Conservation (phyloP, 2,329 filamentous ascomycete species). For the Sordariomycetes sp. region DNA sequence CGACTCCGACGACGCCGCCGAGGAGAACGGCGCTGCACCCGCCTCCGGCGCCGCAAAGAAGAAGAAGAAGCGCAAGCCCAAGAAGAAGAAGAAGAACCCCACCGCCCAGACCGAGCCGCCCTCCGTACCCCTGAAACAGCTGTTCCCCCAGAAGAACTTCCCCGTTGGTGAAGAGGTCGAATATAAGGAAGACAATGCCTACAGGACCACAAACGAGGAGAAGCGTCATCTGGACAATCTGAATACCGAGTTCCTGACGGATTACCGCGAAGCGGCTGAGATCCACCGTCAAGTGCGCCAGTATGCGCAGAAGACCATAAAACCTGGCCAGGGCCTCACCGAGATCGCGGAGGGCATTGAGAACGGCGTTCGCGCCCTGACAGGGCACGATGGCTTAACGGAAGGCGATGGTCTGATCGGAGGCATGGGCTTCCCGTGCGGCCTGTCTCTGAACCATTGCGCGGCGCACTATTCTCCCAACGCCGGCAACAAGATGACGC, state of each 20-base stretch:
- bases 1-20: conserved; percentile 44
- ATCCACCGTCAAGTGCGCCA: conserved; percentile 82
- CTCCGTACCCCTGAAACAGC: conserved; percentile 57
- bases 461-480: conserved; percentile 85
- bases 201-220: conserved; percentile 73
- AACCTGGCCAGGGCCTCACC: conserved; percentile 70
- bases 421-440: conserved; percentile 81
- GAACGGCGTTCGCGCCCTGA: conserved; percentile 66
- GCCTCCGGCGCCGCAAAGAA: conserved; percentile 27
- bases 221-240: conserved; percentile 75
- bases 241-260: conserved; percentile 69
- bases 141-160: conserved; percentile 65
- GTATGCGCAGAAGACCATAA: conserved; percentile 72
- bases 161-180: conserved; percentile 71
- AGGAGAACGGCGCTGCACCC: conserved; percentile 26
- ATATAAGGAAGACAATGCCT: conserved; percentile 67
- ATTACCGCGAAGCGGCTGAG: conserved; percentile 80
- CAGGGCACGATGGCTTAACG: conserved; percentile 66
- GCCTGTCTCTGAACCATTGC: conserved; percentile 75
- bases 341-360: conserved; percentile 86
- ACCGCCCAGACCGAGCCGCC: conserved; percentile 69
- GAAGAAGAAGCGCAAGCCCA: conserved; percentile 73
- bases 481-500: conserved; percentile 69
- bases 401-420: conserved; percentile 71
- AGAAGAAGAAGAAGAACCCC: conserved; percentile 70